Evolutionary conservation across 805 yeast species (phyloP), one percentile per base, ranked within the genome.

Genomic region (Kodamaea kakaduensis): DNA sequence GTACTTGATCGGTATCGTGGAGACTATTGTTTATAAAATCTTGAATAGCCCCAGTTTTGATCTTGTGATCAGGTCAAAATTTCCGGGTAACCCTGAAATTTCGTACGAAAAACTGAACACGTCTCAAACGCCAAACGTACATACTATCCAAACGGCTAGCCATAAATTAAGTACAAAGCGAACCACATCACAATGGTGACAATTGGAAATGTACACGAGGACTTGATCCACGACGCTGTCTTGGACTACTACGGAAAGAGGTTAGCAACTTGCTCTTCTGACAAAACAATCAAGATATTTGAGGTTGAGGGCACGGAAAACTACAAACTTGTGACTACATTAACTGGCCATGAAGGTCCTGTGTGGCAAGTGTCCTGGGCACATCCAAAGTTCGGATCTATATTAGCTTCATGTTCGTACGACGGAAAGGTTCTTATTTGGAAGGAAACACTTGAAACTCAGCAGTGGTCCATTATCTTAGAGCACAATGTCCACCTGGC

Each of bases 301-400:
- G 96, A 89, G 47, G 80, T 90, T 28, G 90, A 85, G 32, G 71
- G 69, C 6, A 93, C 90, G 24, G 94, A 86, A 30, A 76, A 70
- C 51, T 90, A 87, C 59, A 82, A 74, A 54, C 69, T 88, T 34
- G 72, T 83, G 13, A 96, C 88, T 47, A 89, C 97, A 1, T 68
- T 93, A 44, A 71, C 76, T 32, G 97, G 95, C 24, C 98, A 93
- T 60, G 96, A 88, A 44, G 98, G 97, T 21, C 97, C 98, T 9
- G 97, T 93, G 31, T 93, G 98, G 98, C 96, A 90, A 64, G 95
- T 88, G 14, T 78, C 86, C 36, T 93, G 98, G 98, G 97, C 97
- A 3, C 98, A 93, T 58, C 98, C 98, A 20, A 90, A 90, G 59
- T 93, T 90, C 55, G 98, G 98, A 25, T 82, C 87, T 9, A 86